Evolutionary conservation across 116 monocot species (phyloP), one percentile per base, ranked within the genome.

Genomic region (Papilionanthe hybrid): DNA sequence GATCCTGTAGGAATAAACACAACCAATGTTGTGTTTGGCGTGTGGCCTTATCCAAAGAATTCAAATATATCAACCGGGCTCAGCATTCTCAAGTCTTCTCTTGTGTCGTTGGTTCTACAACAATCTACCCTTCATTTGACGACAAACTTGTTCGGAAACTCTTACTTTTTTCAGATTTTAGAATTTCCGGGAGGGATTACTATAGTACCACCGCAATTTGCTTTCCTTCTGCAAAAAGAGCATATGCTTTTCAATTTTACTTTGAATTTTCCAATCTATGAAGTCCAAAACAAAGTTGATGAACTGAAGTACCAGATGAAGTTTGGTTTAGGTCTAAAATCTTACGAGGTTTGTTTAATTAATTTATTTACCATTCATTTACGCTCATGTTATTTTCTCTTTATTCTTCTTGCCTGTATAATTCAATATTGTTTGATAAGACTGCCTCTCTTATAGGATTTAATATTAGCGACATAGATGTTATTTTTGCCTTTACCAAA

Each of bases 111-210:
- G 67, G 91, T 93, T 48, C 75, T 75, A 60, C 77, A 65, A 58
- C 91, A 87, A 57, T 86, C 95, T 69, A 84, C 85, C 55, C 93
- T 93, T 20, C 91, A 85, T 17, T 85, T 95, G 82, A 91, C 93
- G 7, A 58, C 80, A 55, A 82, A 91, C 18, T 86, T 98, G 81
- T 99, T 99, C 84, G 99, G 99, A 77, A 93, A 81, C 53, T 83
- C 93, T 77, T 93, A 83, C 42, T 90, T 80, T 84, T 95, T 99
- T 85, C 89, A 99, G 80, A 89, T 95, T 75, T 81, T 89, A 56
- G 90, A 88, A 83, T 99, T 95, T 79, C 95, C 93, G n/a, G 95
- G 95, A 72, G 99, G 99, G 81, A 95, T 99, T 76, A 92, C 99
- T 48, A 83, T 99, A 60, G 88, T 87, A 73, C 95, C 99, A 55